Evolutionary conservation across 371 early-diverging fungal genomes (phyloP).

Genomic region (Mucor sp.): DNA sequence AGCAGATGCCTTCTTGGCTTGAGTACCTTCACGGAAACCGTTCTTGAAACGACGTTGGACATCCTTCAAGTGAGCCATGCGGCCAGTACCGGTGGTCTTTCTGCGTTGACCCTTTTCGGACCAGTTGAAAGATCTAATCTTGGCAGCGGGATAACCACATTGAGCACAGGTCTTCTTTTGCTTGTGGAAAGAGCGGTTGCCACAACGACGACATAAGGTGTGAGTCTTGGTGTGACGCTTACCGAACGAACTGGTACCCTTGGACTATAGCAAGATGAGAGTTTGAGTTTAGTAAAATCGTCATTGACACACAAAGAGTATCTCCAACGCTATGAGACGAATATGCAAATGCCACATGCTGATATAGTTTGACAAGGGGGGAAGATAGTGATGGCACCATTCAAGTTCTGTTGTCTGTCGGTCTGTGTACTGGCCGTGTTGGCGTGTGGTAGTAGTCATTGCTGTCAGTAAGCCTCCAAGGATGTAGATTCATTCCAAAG

Average conservation of each 20-base stretch:
- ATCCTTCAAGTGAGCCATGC: slow-evolving; percentile 94
- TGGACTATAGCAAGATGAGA: slow-evolving; percentile 67
- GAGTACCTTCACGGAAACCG: slow-evolving; percentile 90
- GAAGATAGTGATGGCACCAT: background rate
- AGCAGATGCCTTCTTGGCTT: slow-evolving; percentile 59
- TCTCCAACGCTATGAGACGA: background rate
- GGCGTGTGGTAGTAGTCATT: background rate
- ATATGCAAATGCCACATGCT: background rate
- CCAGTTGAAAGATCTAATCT: slow-evolving; percentile 95
- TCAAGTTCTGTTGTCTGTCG: background rate
- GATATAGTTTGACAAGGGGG: background rate
- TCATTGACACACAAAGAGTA: background rate
- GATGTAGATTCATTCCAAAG: background rate
- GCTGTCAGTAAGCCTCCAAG: background rate
- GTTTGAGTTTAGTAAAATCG: background rate
- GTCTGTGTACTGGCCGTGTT: background rate
- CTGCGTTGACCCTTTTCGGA: slow-evolving; percentile 94
- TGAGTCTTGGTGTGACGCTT: slow-evolving; percentile 99
- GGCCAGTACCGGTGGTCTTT: slow-evolving; percentile 98
- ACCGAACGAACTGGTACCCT: slow-evolving; percentile 99
- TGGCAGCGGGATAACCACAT: slow-evolving; percentile 98
- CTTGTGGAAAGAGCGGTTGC: slow-evolving; percentile 97
- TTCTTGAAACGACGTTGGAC: slow-evolving; percentile 93
- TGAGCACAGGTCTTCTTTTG: slow-evolving; percentile 99
- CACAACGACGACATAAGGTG: slow-evolving; percentile 98